A percentile compares a stretch with the other conserved stretches of the same genome.
phyloP scores from a whole-genome alignment of 2,329 filamentous ascomycete genomes.

The Ophiostoma populinum region DNA sequence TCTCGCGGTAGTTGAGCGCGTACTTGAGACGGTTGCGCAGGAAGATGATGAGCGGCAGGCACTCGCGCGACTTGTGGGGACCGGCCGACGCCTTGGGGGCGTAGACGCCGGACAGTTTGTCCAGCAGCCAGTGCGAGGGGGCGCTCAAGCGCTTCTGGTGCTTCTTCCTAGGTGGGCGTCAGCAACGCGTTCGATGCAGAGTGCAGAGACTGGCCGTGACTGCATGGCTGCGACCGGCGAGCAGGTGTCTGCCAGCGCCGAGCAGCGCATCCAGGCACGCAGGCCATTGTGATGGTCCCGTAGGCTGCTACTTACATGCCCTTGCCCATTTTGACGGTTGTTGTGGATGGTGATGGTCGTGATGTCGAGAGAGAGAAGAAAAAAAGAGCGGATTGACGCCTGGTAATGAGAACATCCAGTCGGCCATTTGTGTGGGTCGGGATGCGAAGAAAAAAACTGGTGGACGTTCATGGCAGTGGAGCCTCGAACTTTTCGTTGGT shows the following conservation, averaged over 20 bases:
- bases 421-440: too few relatives aligned
- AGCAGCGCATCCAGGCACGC: too few relatives aligned
- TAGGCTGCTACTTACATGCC: slow-evolving; percentile 31
- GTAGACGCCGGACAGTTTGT: slow-evolving; percentile 94
- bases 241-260: too few relatives aligned
- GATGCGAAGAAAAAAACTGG: too few relatives aligned
- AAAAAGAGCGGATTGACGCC: background rate
- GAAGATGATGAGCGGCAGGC: slow-evolving; percentile 97
- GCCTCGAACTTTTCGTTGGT: background rate
- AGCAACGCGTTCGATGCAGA: slow-evolving; percentile 1
- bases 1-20: slow-evolving; percentile 96
- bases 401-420: background rate
- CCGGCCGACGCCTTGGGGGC: slow-evolving; percentile 56
- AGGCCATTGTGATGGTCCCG: background rate
- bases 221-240: too few relatives aligned
- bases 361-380: slow-evolving; percentile 12
- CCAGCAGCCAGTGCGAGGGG: slow-evolving; percentile 98
- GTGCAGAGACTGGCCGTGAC: background rate
- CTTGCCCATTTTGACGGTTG: slow-evolving; percentile 27
- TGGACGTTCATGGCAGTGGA: too few relatives aligned
- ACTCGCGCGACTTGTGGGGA: slow-evolving; percentile 99
- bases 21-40: slow-evolving; percentile 96
- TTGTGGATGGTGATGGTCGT: slow-evolving; percentile 18
- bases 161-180: slow-evolving; percentile 57
- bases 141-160: slow-evolving; percentile 99